Base-by-base conservation (phyloP, 202 grass and related monocot genomes). In the Saccharum hybrid region DNA sequence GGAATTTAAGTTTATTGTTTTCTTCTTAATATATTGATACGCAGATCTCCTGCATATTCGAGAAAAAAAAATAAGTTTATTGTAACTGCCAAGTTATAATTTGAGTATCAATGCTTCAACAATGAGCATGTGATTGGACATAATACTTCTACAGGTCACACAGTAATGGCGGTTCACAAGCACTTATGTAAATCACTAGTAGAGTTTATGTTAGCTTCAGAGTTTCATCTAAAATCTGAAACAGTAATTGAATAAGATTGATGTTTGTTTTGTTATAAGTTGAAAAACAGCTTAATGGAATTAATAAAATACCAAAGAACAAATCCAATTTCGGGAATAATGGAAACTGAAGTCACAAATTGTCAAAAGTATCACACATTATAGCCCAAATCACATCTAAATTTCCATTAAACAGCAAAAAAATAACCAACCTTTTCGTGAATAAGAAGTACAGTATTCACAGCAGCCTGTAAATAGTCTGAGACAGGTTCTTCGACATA, bases 401-500 rank as follows among this genome's bases (percentile, higher is more conserved):
- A 43, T 45, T 83, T 71, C 42, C 1, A 1, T 77, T 56, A 86
- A n/a, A 79, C 48, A 57, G 10, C 4, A 36, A 30, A 33, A 86
- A 46, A 42, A 26, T 10, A 9, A 80, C 63, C 88, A 74, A 98
- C 95, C 88, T 94, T 94, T 78, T 93, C 92, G 63, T 94, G 91
- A 90, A 98, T 93, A 71, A 86, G 87, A 52, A 93, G 83, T 51
- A 98, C 92, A 60, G 87, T 90, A 83, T 86, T 80, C 85, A 98
- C 90, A 54, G 83, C 65, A 81, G 90, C 85, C 83, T 74, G 92
- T 66, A 98, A 83, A 79, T 98, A 98, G 77, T 98, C 92, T 76
- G 95, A 83, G 5, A 98, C 95, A 72, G 95, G 89, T 66, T 98
- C 95, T 85, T 98, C 95, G 28, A 93, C 83, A 90, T 93, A 98